These are phyloP conservation scores for Sporormia fimetaria DNA, from an alignment of 495 filamentous ascomycete species.

Conservation along the genomic window DNA sequence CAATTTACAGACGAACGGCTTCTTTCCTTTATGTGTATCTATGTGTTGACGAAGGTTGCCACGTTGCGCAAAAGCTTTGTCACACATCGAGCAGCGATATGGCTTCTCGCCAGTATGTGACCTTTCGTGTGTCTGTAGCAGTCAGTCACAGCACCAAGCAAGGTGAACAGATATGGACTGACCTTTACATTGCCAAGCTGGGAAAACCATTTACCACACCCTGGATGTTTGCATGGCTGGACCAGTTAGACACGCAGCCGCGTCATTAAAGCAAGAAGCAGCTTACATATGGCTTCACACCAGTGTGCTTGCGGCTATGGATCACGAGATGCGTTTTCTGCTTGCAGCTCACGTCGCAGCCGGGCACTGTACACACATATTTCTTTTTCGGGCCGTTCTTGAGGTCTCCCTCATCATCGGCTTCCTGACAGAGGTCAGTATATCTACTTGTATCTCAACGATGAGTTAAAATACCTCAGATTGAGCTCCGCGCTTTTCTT, in stretches of 20 bases:
- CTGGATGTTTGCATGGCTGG: slow-evolving; percentile 61
- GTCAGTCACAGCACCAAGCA: slow-evolving; percentile 8
- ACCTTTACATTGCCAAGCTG: slow-evolving; percentile 86
- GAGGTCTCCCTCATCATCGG: slow-evolving; percentile 10
- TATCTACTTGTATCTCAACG: slow-evolving; percentile 1
- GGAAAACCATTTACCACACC: slow-evolving; percentile 72
- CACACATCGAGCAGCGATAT: slow-evolving; percentile 71
- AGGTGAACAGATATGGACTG: slow-evolving; percentile 23
- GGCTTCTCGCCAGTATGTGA: slow-evolving; percentile 82
- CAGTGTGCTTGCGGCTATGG: slow-evolving; percentile 80
- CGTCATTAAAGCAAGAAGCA: not conserved
- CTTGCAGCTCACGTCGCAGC: slow-evolving; percentile 71
- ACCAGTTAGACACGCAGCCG: slow-evolving; percentile 10
- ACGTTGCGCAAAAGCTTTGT: slow-evolving; percentile 70
- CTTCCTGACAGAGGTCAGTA: slow-evolving; percentile 5
- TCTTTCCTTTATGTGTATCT: slow-evolving; percentile 64
- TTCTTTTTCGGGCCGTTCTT: slow-evolving; percentile 41
- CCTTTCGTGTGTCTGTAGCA: slow-evolving; percentile 62
- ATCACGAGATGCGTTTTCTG: slow-evolving; percentile 94
- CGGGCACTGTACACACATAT: slow-evolving; percentile 63
- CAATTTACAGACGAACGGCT: slow-evolving; percentile 70
- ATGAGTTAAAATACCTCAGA: slow-evolving; percentile 7
- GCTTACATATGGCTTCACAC: slow-evolving; percentile 82
- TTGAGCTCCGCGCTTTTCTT: slow-evolving; percentile 27
- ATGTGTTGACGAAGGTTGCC: slow-evolving; percentile 82